These are phyloP conservation scores for Dicorynia guianensis DNA, from an alignment of 306 rosid species.

Conservation along the genomic window DNA sequence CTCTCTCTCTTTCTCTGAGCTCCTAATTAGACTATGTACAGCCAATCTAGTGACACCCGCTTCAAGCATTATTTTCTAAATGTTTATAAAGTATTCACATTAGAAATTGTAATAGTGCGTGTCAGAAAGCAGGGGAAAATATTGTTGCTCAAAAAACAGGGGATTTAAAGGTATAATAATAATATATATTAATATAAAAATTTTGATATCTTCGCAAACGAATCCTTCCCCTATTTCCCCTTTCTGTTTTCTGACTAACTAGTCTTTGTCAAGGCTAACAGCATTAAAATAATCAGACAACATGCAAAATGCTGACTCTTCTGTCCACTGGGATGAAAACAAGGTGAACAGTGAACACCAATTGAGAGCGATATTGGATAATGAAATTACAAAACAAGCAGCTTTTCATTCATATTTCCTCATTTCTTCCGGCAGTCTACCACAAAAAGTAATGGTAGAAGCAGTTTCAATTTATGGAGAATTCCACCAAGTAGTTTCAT, in stretches of 20 bases:
- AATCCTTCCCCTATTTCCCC: not conserved
- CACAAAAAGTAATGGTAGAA: no score
- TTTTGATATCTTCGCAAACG: not conserved
- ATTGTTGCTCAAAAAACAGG: not conserved
- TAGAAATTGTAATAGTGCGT: slow-evolving; percentile 7
- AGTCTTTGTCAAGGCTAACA: not conserved
- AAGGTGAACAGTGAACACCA: not conserved
- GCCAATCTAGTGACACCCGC: slow-evolving; percentile 63
- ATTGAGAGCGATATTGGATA: not conserved
- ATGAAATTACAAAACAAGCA: not conserved
- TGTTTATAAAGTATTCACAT: slow-evolving; percentile 5
- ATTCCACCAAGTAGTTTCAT: not conserved
- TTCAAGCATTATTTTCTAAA: slow-evolving; percentile 65
- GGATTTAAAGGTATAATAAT: not conserved
- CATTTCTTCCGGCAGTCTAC: not conserved
- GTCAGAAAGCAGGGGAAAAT: not conserved
- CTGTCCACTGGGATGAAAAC: not conserved
- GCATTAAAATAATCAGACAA: not conserved
- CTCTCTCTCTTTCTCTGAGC: slow-evolving; percentile 69
- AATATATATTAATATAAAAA: not conserved
- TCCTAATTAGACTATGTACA: slow-evolving; percentile 69
- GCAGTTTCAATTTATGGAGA: not conserved
- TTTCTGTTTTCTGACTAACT: not conserved
- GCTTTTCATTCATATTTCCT: not conserved
- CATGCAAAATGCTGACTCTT: not conserved